Evolutionary conservation across 176 grass and related monocot genomes (phyloP).

Genomic region (Triticum urartu): DNA sequence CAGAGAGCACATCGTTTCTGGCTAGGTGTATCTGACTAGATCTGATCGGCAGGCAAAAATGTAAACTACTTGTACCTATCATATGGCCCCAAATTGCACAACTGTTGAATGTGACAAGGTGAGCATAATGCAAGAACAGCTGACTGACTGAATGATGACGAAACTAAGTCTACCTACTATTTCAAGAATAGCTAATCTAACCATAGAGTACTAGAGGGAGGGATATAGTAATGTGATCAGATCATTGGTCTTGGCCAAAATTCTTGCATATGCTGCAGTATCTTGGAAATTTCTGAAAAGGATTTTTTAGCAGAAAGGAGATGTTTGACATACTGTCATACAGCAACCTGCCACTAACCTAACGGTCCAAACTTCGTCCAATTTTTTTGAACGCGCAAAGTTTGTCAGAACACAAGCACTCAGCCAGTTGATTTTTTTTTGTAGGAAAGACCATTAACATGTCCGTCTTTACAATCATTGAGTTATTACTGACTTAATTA

Average conservation of each 20-base stretch:
- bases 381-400: neutral
- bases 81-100: conserved; percentile 8
- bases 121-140: conserved; percentile 5
- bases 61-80: neutral
- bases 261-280: neutral
- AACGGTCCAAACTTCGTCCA: neutral
- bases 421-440: too few relatives aligned
- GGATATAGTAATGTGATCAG: neutral
- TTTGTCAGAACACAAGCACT: too few relatives aligned
- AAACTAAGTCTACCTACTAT: neutral
- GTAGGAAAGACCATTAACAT: too few relatives aligned
- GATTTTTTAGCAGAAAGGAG: too few relatives aligned
- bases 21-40: conserved; percentile 29
- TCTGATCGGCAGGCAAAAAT: conserved; percentile 4
- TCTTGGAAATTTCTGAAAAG: conserved; percentile 1
- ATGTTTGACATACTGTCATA: too few relatives aligned
- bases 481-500: neutral
- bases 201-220: neutral
- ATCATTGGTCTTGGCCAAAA: conserved; percentile 9
- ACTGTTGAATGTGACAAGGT: conserved; percentile 26
- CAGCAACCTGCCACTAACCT: too few relatives aligned
- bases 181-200: conserved; percentile 17
- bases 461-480: neutral
- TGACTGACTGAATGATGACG: conserved; percentile 29
- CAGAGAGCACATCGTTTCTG: conserved; percentile 16